Conservation (phyloP, 495 filamentous ascomycete genomes). For the Talaromyces proteolyticus region DNA sequence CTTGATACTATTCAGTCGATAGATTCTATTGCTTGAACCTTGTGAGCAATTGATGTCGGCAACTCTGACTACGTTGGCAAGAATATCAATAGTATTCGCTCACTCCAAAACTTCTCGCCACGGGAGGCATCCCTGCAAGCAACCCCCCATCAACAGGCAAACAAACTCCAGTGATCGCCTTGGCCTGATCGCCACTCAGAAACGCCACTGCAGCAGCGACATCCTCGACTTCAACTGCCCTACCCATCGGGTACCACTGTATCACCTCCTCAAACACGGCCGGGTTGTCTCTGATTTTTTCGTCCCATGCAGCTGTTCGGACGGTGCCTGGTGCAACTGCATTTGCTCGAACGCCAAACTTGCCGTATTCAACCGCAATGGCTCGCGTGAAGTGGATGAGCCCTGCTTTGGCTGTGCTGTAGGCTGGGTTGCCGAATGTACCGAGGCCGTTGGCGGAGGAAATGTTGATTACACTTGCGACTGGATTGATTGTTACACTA, state of each 20-base stretch:
- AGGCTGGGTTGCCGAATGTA: slow-evolving; percentile 4
- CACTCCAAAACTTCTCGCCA: slow-evolving; percentile 2
- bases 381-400: slow-evolving; percentile 1
- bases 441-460: not conserved
- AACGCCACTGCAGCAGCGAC: slow-evolving; percentile 29
- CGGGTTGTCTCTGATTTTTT: not conserved
- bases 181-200: slow-evolving; percentile 37
- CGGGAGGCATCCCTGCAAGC: slow-evolving; percentile 13
- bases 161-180: slow-evolving; percentile 44
- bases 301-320: not conserved
- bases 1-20: too few relatives aligned
- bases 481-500: not conserved
- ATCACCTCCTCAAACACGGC: slow-evolving; percentile 1
- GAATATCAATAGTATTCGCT: not conserved
- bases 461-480: not conserved
- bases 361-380: slow-evolving; percentile 1
- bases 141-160: slow-evolving; percentile 46
- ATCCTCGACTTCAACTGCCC: slow-evolving; percentile 17
- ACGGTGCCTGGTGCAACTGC: slow-evolving; percentile 2
- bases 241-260: not conserved
- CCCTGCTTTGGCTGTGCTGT: slow-evolving; percentile 3
- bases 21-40: too few relatives aligned
- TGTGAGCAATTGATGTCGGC: too few relatives aligned
- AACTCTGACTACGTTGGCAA: too few relatives aligned
- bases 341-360: slow-evolving; percentile 4